These are phyloP conservation scores for Pinus albicaulis DNA, from an alignment of 75 land plant genomes.

Conservation along the genomic window DNA sequence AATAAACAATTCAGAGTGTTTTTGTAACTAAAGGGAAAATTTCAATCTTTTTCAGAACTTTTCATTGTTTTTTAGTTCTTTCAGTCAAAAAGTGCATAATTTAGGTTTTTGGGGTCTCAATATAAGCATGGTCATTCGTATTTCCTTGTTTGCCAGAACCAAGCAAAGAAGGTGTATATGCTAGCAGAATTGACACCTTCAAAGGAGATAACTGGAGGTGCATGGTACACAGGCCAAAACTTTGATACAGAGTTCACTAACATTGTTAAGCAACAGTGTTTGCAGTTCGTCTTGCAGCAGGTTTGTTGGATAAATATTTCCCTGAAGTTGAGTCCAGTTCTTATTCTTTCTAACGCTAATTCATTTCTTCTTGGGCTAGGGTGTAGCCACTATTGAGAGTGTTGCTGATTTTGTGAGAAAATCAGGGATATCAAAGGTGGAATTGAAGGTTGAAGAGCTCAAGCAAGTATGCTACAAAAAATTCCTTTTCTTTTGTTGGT, in stretches of 20 bases:
- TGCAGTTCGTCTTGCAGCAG: slow-evolving; percentile 24
- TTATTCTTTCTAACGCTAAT: background rate
- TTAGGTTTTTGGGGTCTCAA: background rate
- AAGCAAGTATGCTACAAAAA: slow-evolving; percentile 9
- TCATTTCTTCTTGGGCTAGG: slow-evolving; percentile 22
- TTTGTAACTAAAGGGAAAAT: background rate
- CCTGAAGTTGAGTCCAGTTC: background rate
- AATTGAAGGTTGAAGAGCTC: slow-evolving; percentile 13
- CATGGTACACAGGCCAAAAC: slow-evolving; percentile 67
- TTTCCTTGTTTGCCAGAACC: slow-evolving; percentile 17
- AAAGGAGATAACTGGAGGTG: slow-evolving; percentile 78
- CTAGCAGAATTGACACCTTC: slow-evolving; percentile 79
- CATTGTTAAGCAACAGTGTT: slow-evolving; percentile 37
- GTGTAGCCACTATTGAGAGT: slow-evolving; percentile 48
- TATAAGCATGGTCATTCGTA: background rate
- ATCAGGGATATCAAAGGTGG: slow-evolving; percentile 33
- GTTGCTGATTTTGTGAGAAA: slow-evolving; percentile 38
- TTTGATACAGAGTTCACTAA: slow-evolving; percentile 62
- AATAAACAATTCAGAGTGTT: background rate
- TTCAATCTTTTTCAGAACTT: background rate
- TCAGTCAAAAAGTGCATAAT: no score
- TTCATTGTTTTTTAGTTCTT: background rate
- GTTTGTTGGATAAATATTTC: slow-evolving; percentile 11
- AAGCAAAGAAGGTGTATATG: slow-evolving; percentile 58
- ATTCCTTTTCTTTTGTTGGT: no score